phyloP scores from a whole-genome alignment of 23 red algal species.

The Gracilaria vermiculophylla region DNA sequence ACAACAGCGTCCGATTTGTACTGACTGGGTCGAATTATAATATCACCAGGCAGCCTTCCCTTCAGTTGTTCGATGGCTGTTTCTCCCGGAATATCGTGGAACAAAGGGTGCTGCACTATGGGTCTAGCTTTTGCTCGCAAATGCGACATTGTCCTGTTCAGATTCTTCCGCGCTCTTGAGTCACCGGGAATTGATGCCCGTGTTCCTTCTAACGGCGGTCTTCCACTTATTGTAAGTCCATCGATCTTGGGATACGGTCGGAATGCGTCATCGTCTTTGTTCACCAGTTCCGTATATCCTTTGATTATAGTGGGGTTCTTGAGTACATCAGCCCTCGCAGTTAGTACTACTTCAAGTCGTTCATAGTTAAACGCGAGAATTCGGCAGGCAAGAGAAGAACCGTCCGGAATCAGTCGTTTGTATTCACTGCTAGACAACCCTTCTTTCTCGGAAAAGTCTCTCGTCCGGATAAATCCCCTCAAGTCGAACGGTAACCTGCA shows the following conservation, averaged over 20 bases:
- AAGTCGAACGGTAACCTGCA: constrained; percentile 49
- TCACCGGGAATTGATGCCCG: constrained; percentile 3
- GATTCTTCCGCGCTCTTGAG: constrained; percentile 2
- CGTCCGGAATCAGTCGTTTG: constrained; percentile 33
- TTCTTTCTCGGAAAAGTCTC: constrained; percentile 44
- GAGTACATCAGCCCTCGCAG: constrained; percentile 28
- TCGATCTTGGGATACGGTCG: constrained; percentile 45
- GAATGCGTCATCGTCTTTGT: constrained; percentile 38
- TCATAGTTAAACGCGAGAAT: constrained; percentile 55
- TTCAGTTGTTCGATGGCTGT: constrained; percentile 52
- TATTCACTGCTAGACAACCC: constrained; percentile 13
- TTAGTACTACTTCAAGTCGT: constrained; percentile 57
- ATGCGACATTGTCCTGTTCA: constrained; percentile 45
- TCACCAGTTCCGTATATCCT: constrained; percentile 27
- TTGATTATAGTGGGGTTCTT: constrained; percentile 53
- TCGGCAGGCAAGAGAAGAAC: constrained; percentile 42
- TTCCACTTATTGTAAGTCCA: background rate
- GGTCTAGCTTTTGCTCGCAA: constrained; percentile 22
- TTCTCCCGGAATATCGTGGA: constrained; percentile 59
- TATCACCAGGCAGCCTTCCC: constrained; percentile 56
- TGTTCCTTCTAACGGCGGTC: background rate
- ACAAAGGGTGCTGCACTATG: constrained; percentile 59
- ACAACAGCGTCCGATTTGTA: constrained; percentile 59
- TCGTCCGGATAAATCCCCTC: constrained; percentile 43
- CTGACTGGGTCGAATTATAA: constrained; percentile 74